phyloP scores from a whole-genome alignment of 2,329 filamentous ascomycete species.

The Calonectria montana region DNA sequence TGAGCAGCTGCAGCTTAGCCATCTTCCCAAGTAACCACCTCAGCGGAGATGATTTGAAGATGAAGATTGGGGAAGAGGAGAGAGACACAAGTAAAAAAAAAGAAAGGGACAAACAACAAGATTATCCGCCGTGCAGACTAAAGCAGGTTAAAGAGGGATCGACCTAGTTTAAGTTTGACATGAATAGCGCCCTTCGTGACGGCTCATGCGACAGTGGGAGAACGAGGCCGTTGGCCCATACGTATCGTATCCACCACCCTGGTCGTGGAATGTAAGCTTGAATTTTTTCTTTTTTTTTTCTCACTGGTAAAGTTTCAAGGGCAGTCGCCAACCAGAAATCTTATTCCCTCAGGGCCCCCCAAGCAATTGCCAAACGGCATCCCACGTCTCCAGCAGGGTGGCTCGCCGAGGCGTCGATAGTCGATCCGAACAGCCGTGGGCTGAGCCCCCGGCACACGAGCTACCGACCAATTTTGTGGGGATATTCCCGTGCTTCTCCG shows the following conservation, averaged over 20 bases:
- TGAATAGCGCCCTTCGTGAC: not conserved
- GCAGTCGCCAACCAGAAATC: not conserved
- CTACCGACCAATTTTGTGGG: not conserved
- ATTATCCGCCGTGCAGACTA: not conserved
- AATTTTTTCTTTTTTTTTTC: conserved; percentile 8
- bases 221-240: too few relatives aligned
- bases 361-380: not conserved
- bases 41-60: too few relatives aligned
- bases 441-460: conserved; percentile 11
- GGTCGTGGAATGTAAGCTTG: conserved; percentile 5
- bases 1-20: conserved; percentile 2
- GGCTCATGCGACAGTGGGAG: not conserved
- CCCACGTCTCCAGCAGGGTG: conserved; percentile 4
- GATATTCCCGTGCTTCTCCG: conserved; percentile 3
- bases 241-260: too few relatives aligned
- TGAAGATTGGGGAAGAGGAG: too few relatives aligned
- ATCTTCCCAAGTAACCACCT: not conserved
- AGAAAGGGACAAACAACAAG: not conserved
- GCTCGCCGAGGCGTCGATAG: conserved; percentile 13
- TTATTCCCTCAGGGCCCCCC: conserved; percentile 6
- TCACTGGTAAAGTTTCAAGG: not conserved
- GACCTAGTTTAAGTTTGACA: not conserved
- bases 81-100: not conserved
- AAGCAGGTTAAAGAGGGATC: not conserved
- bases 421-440: conserved; percentile 22